These are phyloP conservation scores for Alternaria sp. DNA, from an alignment of 2,329 filamentous ascomycete species.

Conservation along the genomic window DNA sequence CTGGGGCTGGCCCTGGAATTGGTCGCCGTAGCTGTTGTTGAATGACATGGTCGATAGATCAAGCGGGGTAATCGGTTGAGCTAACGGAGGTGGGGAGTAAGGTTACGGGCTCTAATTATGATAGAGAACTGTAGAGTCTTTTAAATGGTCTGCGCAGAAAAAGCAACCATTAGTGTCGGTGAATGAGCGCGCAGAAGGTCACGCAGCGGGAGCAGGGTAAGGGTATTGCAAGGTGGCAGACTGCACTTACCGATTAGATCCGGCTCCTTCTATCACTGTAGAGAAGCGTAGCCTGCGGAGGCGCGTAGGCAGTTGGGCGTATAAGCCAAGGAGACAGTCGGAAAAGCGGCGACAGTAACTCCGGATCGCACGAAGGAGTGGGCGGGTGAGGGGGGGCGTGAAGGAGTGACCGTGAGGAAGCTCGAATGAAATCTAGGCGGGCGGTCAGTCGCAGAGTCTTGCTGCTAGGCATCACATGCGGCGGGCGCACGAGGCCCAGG, in stretches of 20 bases:
- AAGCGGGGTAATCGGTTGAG: conserved; percentile 28
- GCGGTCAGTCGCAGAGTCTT: conserved; percentile 36
- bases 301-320: conserved; percentile 28
- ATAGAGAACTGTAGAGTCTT: conserved; percentile 33
- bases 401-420: conserved; percentile 46
- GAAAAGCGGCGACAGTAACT: conserved; percentile 46
- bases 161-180: conserved; percentile 40
- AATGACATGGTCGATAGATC: conserved; percentile 67
- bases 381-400: conserved; percentile 24
- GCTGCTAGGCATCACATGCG: conserved; percentile 44
- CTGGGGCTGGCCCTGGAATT: conserved; percentile 68
- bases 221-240: conserved; percentile 22
- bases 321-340: conserved; percentile 36
- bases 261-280: conserved; percentile 23
- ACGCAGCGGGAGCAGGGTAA: conserved; percentile 19
- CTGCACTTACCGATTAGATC: conserved; percentile 42
- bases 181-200: conserved; percentile 25
- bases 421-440: conserved; percentile 43
- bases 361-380: conserved; percentile 39
- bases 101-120: conserved; percentile 45
- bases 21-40: conserved; percentile 67
- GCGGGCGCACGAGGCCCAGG: conserved; percentile 39
- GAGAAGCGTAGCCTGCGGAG: conserved; percentile 24
- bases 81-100: conserved; percentile 25
- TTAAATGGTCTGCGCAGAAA: conserved; percentile 32